Evolutionary conservation across 768 basidiomycete genomes (phyloP).

Genomic region (Suillus weaverae): DNA sequence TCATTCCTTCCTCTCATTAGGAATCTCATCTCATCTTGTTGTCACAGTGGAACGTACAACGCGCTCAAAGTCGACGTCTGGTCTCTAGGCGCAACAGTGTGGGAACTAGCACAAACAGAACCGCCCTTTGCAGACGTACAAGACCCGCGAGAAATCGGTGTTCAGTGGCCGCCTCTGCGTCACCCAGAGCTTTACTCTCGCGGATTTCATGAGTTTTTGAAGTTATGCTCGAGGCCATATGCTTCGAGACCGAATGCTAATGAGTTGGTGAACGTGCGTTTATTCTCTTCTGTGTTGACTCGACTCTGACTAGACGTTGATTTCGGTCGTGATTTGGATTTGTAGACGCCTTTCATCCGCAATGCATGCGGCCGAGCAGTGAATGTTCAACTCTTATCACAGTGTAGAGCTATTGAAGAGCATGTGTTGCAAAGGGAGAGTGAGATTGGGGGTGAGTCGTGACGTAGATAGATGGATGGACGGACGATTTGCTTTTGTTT

Average conservation of each 20-base stretch:
- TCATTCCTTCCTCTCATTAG: not conserved
- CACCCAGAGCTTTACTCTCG: conserved; percentile 63
- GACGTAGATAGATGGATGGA: not conserved
- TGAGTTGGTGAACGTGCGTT: conserved; percentile 58
- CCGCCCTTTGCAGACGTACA: conserved; percentile 70
- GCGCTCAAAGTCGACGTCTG: conserved; percentile 76
- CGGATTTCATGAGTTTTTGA: conserved; percentile 72
- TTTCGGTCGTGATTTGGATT: not conserved
- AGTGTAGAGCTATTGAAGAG: conserved; percentile 69
- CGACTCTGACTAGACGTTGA: not conserved
- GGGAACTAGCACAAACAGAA: conserved; percentile 76
- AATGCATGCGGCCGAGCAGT: conserved; percentile 68
- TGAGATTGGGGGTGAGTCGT: not conserved
- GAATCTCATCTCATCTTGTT: conserved; percentile 12
- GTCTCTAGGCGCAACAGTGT: conserved; percentile 81
- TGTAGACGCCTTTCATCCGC: conserved; percentile 61
- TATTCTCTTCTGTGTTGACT: not conserved
- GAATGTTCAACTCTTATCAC: conserved; percentile 63
- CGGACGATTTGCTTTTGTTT: not conserved
- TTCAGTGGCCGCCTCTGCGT: conserved; percentile 64
- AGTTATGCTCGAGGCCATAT: conserved; percentile 62
- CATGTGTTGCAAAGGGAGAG: conserved; percentile 20
- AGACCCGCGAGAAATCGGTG: conserved; percentile 43
- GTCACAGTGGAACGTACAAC: conserved; percentile 64
- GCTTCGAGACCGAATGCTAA: conserved; percentile 53